phyloP scores from a whole-genome alignment of 2,329 filamentous ascomycete species.

The Alternaria arbusti region DNA sequence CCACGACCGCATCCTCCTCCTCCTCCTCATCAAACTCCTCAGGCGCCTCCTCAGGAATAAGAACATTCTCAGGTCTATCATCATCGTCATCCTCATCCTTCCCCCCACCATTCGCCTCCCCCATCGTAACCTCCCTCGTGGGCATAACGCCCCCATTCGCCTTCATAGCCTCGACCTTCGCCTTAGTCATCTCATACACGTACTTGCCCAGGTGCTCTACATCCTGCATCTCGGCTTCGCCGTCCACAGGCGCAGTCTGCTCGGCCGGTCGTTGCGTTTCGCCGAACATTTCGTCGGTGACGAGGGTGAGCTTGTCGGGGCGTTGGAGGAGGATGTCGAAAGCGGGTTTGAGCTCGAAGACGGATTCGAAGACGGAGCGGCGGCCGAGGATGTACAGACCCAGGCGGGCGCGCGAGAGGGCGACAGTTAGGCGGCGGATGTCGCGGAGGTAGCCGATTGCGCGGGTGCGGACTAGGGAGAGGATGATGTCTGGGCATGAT shows the following conservation, averaged over 20 bases:
- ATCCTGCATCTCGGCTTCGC: conserved; percentile 76
- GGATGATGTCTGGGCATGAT: conserved; percentile 74
- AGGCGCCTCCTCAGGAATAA: conserved; percentile 19
- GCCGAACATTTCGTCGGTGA: conserved; percentile 82
- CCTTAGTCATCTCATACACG: conserved; percentile 92
- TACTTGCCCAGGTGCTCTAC: conserved; percentile 96
- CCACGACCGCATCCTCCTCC: conserved; percentile 1
- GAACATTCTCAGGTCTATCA: conserved; percentile 41
- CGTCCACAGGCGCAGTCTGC: conserved; percentile 47
- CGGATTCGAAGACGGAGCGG: conserved; percentile 84
- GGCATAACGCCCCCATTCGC: conserved; percentile 44
- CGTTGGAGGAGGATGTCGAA: conserved; percentile 79
- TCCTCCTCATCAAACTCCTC: conserved; percentile 8
- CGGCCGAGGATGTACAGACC: conserved; percentile 93
- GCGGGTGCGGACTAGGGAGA: conserved; percentile 88
- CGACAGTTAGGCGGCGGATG: conserved; percentile 90
- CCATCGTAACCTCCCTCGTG: conserved; percentile 46
- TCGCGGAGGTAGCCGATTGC: conserved; percentile 92
- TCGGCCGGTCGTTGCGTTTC: conserved; percentile 63
- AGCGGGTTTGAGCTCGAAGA: conserved; percentile 84
- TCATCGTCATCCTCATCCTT: conserved; percentile 28
- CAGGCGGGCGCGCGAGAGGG: conserved; percentile 87
- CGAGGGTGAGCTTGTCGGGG: conserved; percentile 81
- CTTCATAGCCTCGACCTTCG: conserved; percentile 66
- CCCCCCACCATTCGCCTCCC: conserved; percentile 36